Evolutionary conservation across 1,139 yeast species (phyloP).

Genomic region (Scheffersomyces cryptocercus): DNA sequence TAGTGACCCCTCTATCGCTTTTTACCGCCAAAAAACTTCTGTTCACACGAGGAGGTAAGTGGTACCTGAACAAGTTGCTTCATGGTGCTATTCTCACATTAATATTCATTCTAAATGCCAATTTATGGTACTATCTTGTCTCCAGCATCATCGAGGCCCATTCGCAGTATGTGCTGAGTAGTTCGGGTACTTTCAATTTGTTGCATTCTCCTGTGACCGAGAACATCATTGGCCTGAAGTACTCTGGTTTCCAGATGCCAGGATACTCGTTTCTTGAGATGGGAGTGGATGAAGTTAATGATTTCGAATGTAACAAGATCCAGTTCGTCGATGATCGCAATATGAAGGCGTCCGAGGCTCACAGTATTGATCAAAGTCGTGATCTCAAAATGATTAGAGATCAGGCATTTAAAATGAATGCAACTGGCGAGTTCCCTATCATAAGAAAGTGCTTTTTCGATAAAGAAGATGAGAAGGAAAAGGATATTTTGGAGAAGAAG

Average conservation of each 20-base stretch:
- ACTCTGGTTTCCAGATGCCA: background rate
- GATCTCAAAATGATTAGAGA: background rate
- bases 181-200: background rate
- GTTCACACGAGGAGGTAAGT: too few species aligned
- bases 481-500: conserved; percentile 9
- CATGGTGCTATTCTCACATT: background rate
- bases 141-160: background rate
- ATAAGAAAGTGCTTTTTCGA: conserved; percentile 7
- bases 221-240: background rate
- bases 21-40: too few species aligned
- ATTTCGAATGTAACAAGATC: background rate
- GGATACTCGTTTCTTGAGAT: background rate
- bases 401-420: background rate
- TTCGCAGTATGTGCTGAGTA: background rate
- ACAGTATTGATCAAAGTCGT: background rate
- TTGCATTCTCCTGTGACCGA: background rate
- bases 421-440: background rate
- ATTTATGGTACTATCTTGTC: background rate
- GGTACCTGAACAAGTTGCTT: background rate
- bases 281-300: background rate
- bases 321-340: background rate
- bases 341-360: conserved; percentile 1
- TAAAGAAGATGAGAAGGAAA: conserved; percentile 7
- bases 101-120: background rate
- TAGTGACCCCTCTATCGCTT: too few species aligned